phyloP scores from a whole-genome alignment of 352 stramenopile genomes.

The Pythium aristosporum region DNA sequence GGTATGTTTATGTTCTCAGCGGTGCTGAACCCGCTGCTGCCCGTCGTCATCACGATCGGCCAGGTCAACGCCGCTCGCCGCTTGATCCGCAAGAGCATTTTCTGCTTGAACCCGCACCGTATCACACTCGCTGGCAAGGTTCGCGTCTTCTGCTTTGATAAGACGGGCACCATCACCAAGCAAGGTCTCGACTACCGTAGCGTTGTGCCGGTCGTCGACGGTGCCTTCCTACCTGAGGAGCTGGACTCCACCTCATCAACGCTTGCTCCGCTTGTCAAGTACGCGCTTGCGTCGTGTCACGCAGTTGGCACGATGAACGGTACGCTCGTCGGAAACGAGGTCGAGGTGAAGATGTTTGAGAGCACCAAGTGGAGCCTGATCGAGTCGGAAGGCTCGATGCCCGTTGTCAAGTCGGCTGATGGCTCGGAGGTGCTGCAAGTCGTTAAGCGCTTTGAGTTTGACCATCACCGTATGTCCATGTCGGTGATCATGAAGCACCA shows the following conservation, averaged over 20 bases:
- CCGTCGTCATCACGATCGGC: constrained; percentile 53
- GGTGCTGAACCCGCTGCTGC: constrained; percentile 46
- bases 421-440: constrained; percentile 54
- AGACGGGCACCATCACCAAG: constrained; percentile 61
- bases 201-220: neutral
- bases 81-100: constrained; percentile 43
- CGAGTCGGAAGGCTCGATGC: constrained; percentile 23
- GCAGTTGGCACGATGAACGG: constrained; percentile 69
- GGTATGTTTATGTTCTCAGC: constrained; percentile 59
- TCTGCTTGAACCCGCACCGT: constrained; percentile 65
- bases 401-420: constrained; percentile 41
- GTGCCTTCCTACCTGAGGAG: constrained; percentile 4
- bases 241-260: constrained; percentile 14
- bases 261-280: constrained; percentile 35
- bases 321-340: constrained; percentile 82
- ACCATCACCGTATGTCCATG: constrained; percentile 90
- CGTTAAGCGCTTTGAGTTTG: constrained; percentile 91
- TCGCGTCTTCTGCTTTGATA: constrained; percentile 64
- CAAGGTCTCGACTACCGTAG: constrained; percentile 26
- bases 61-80: constrained; percentile 58
- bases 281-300: constrained; percentile 81
- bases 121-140: constrained; percentile 56
- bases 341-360: constrained; percentile 89
- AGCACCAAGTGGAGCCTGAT: constrained; percentile 66
- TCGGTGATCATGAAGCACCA: constrained; percentile 82